A percentile compares a stretch with the other conserved stretches of the same genome.
phyloP scores from a whole-genome alignment of 306 rosid genomes.

The Arachis hypogaea region DNA sequence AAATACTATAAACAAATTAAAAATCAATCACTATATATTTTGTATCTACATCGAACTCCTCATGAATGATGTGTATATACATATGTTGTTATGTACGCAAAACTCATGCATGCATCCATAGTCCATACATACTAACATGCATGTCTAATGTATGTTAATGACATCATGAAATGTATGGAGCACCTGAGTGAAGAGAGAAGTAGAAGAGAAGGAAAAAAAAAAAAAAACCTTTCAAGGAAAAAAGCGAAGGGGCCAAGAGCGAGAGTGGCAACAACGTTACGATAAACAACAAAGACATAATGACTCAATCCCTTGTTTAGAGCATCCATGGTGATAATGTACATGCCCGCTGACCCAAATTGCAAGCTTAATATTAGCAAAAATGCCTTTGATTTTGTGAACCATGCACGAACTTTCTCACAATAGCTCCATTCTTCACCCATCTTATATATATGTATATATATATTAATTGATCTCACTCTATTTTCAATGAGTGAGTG shows the following conservation, averaged over 20 bases:
- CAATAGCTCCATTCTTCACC: slow-evolving; percentile 9
- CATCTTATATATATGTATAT: not conserved
- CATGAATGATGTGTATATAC: too few relatives aligned
- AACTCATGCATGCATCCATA: not conserved
- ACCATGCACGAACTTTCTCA: slow-evolving; percentile 26
- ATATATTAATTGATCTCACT: too few relatives aligned
- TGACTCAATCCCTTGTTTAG: slow-evolving; percentile 83
- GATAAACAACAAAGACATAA: slow-evolving; percentile 71
- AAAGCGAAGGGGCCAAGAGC: slow-evolving; percentile 79
- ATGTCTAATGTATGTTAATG: not conserved
- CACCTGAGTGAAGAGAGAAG: not conserved
- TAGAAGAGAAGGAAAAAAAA: not conserved
- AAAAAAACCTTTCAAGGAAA: slow-evolving; percentile 65
- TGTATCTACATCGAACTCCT: too few relatives aligned
- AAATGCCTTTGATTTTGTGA: slow-evolving; percentile 51
- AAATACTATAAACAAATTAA: too few relatives aligned
- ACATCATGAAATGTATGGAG: not conserved
- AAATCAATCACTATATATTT: too few relatives aligned
- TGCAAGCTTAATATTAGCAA: slow-evolving; percentile 68
- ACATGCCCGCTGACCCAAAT: slow-evolving; percentile 92
- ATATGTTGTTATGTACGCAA: not conserved
- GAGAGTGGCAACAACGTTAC: slow-evolving; percentile 73
- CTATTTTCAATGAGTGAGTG: too few relatives aligned
- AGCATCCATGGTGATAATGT: slow-evolving; percentile 67
- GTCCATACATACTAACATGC: not conserved